Evolutionary conservation across 164 flowering plant species (phyloP).

Genomic region (Protea cynaroides): DNA sequence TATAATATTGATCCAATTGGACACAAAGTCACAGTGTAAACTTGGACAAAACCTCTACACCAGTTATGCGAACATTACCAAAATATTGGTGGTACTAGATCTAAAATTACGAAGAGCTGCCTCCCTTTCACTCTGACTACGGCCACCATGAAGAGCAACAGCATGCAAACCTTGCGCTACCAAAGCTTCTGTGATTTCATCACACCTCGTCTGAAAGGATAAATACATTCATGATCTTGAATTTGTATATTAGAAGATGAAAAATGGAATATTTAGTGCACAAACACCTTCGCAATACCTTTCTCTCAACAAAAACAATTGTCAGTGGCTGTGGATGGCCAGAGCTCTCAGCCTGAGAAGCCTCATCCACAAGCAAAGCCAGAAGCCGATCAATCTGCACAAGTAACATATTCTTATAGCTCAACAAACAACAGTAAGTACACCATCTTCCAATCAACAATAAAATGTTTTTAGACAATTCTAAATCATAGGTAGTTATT

Average conservation of each 20-base stretch:
- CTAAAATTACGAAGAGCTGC: slow-evolving; percentile 58
- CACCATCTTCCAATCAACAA: no score
- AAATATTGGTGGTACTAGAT: slow-evolving; percentile 45
- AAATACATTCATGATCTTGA: neutral
- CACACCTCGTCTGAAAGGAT: slow-evolving; percentile 41
- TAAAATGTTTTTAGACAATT: no score
- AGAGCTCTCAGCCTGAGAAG: slow-evolving; percentile 42
- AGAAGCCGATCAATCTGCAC: slow-evolving; percentile 54
- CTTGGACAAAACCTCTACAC: neutral
- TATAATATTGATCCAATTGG: slow-evolving; percentile 12
- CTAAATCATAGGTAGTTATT: no score
- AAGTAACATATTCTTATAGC: no score
- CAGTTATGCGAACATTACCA: slow-evolving; percentile 30
- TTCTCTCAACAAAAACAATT: slow-evolving; percentile 63
- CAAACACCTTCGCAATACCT: slow-evolving; percentile 27
- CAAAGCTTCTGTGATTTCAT: slow-evolving; percentile 62
- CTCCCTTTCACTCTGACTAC: slow-evolving; percentile 67
- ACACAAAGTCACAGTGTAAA: slow-evolving; percentile 4
- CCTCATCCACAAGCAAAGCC: slow-evolving; percentile 51
- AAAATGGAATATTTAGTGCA: neutral
- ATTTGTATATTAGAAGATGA: neutral
- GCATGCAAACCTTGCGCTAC: slow-evolving; percentile 58
- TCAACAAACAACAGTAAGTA: no score
- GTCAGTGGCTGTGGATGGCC: slow-evolving; percentile 51
- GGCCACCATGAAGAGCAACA: slow-evolving; percentile 72